Base-by-base conservation (phyloP, 768 basidiomycete genomes). In the Tulasnella sp. region DNA sequence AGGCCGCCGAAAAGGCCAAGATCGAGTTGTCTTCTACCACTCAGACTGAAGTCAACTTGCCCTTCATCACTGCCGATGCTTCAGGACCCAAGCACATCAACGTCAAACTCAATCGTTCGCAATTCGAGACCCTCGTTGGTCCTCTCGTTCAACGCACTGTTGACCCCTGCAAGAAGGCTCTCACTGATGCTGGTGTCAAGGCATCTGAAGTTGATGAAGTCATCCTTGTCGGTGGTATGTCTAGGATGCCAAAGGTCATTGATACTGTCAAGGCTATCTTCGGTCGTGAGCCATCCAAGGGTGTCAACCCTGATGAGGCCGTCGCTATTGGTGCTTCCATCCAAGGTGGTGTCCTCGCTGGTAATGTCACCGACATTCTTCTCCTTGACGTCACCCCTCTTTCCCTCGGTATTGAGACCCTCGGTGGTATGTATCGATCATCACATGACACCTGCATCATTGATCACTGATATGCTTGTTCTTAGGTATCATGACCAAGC, bases 1-100 rank as follows among this genome's bases (percentile, higher is more conserved):
- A 99, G 67, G 95, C 95, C 16, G 90, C 93, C 10, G 95, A 99
- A 75, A 96, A 96, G 73, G 95, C 95, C 58, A 99, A 99, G 78
- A 92, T 95, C 45, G 93, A 98, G 64, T 72, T 99, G 22, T 96
- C 91, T 9, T 91, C 88, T 9, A 87, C 92, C 2, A 72, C 84
- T 0, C 88, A 96, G 65, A 99, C 95, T 27, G 95, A 99, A 65
- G 79, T 98, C 70, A 96, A 95, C 67, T 66, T 98, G 58, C 95
- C 95, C 2, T 99, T 96, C 76, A 93, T 99, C 70, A 92, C 93
- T 41, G 90, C 91, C 20, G 91, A 91, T 61, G 88, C 87, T 5
- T 76, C 81, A 5, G 95, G 93, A 8, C 89, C 95, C 47, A 92
- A 92, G 70, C 95, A 99, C 68, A 90, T 99, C 72, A 98, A 98